Percentiles rank a stretch among this genome's conserved stretches.
Evolutionary conservation across 2,329 filamentous ascomycete genomes (phyloP).

Genomic region (Rhynchosporium agropyri): DNA sequence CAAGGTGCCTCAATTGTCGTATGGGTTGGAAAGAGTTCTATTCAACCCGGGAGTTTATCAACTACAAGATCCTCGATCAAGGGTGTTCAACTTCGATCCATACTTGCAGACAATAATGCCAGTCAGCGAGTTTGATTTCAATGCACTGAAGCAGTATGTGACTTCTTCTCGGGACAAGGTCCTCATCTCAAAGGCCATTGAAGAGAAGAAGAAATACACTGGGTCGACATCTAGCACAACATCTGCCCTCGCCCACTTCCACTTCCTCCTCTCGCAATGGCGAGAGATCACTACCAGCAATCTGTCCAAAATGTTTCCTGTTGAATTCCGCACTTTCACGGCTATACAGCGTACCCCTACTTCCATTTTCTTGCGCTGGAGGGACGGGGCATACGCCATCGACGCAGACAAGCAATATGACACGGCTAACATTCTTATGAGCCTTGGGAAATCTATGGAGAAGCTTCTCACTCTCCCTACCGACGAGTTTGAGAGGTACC

Average conservation of each 20-base stretch:
- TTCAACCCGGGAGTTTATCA: constrained; percentile 95
- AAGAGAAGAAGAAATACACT: constrained; percentile 76
- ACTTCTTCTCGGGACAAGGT: constrained; percentile 84
- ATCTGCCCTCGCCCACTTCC: constrained; percentile 82
- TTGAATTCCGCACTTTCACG: constrained; percentile 69
- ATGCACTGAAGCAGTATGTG: constrained; percentile 81
- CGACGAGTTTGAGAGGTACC: constrained; percentile 83
- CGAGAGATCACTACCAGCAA: constrained; percentile 67
- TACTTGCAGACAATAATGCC: constrained; percentile 95
- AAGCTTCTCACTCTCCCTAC: constrained; percentile 86
- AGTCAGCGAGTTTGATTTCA: constrained; percentile 87
- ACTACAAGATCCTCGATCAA: constrained; percentile 83
- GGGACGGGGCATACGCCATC: constrained; percentile 87
- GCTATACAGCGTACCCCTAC: constrained; percentile 70
- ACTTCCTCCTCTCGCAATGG: constrained; percentile 87
- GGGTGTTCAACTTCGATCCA: constrained; percentile 95
- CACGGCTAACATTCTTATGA: constrained; percentile 80
- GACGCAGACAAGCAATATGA: constrained; percentile 96
- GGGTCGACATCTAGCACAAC: constrained; percentile 99
- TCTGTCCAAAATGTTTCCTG: constrained; percentile 68
- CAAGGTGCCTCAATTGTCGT: constrained; percentile 40
- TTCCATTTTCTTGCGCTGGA: constrained; percentile 80
- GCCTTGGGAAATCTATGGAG: constrained; percentile 95
- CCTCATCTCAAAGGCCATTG: constrained; percentile 68
- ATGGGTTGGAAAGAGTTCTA: constrained; percentile 59